A percentile compares a stretch with the other conserved stretches of the same genome.
phyloP scores from a whole-genome alignment of 441 rosid species.

The Mallotus repandus region DNA sequence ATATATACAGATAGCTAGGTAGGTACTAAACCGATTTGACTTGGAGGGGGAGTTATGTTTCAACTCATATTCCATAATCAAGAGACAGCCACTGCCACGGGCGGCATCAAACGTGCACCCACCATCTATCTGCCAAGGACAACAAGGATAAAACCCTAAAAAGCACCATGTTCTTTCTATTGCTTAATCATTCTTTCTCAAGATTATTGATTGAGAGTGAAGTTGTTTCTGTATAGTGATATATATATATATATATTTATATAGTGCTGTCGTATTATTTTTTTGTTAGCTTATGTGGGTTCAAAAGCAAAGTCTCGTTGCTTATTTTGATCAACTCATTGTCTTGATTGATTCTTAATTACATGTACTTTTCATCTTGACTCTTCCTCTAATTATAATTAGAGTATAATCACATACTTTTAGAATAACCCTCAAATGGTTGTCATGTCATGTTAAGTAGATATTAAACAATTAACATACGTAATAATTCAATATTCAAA shows the following conservation, averaged over 20 bases:
- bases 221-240: neutral
- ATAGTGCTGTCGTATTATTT: neutral
- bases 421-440: too few relatives aligned
- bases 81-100: slow-evolving; percentile 16
- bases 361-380: too few relatives aligned
- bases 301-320: neutral
- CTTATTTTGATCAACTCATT: too few relatives aligned
- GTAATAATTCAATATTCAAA: too few relatives aligned
- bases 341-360: too few relatives aligned
- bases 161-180: slow-evolving; percentile 19
- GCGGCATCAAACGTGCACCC: neutral
- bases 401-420: too few relatives aligned
- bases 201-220: slow-evolving; percentile 21
- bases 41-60: neutral
- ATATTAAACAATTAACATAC: too few relatives aligned
- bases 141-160: slow-evolving; percentile 11
- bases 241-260: too few relatives aligned
- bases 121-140: slow-evolving; percentile 2
- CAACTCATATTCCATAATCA: slow-evolving; percentile 9
- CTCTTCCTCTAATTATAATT: too few relatives aligned
- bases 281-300: neutral
- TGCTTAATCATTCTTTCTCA: slow-evolving; percentile 15
- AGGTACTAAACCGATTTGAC: slow-evolving; percentile 7
- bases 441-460: too few relatives aligned
- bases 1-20: neutral